Evolutionary conservation across 352 stramenopile genomes (phyloP), one percentile per base, ranked within the genome.

Genomic region (Thraustochytrium sp.): DNA sequence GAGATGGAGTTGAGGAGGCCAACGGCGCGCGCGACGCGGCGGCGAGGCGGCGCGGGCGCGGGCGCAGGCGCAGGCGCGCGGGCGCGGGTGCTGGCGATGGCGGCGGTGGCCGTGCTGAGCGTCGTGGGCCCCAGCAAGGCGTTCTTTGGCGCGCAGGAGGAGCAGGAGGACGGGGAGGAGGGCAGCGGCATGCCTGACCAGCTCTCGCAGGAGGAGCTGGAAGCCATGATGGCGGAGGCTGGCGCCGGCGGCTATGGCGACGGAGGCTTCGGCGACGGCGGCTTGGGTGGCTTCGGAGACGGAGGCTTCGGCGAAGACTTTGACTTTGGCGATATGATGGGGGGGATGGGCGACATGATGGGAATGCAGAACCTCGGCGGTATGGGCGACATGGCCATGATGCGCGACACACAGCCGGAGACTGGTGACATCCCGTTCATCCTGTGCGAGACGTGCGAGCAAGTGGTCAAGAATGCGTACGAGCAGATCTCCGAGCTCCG

Each of bases 361-460:
- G 68, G 68, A 5, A 80, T 75, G 42, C 34, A 44, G 13, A 23
- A 21, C 34, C 18, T 80, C 18, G 68, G 68, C 42, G 68, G 68
- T 29, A 80, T 80, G 68, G 68, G 68, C 46, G 53, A 48, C 34
- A 46, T 48, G 21, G 48, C 31, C 1, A 75, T 54, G 37, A 18
- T 75, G 36, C 37, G 36, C 38, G 62, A 54, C 62, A 72, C 59
- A 38, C 26, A 77, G 37, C 42, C 65, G 13, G 37, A 36, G 44
- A 44, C 11, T 11, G 42, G 68, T 23, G 68, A 80, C 26, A 23
- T 75, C 48, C 76, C 76, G 51, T 51, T 63, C 29, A 53, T 80
- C 38, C 9, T 80, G 3, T 80, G 68, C 51, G 68, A 80, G 34
- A 53, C 53, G 13, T 80, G 68, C 68, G 40, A 68, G 68, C n/a